Percentiles rank a stretch among this genome's conserved stretches.
phyloP scores from a whole-genome alignment of 805 yeast species.

The Candida xyloterini region DNA sequence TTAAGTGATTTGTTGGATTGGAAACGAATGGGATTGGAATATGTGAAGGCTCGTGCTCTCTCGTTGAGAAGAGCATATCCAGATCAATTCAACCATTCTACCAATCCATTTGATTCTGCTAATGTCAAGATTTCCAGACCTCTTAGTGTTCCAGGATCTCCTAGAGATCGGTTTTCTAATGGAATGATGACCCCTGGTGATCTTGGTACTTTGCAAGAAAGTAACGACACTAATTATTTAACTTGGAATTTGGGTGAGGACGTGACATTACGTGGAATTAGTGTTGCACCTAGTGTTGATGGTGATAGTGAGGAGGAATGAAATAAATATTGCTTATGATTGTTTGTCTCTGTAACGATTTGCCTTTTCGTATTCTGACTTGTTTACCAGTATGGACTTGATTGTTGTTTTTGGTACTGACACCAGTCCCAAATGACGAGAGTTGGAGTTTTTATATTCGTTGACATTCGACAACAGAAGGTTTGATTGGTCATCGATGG shows the following conservation, averaged over 20 bases:
- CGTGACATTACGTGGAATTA: constrained; percentile 35
- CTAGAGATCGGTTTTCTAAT: constrained; percentile 59
- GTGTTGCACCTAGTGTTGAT: constrained; percentile 37
- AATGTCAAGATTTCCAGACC: constrained; percentile 82
- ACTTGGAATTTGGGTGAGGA: constrained; percentile 46
- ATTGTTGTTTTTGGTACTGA: constrained; percentile 48
- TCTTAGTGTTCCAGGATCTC: constrained; percentile 95
- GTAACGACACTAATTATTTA: constrained; percentile 79
- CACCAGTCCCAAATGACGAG: constrained; percentile 49
- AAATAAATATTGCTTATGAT: constrained; percentile 1
- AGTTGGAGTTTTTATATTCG: constrained; percentile 26
- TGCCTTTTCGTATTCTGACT: constrained; percentile 21
- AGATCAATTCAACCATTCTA: constrained; percentile 57
- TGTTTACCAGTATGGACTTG: constrained; percentile 26
- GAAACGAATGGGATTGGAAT: constrained; percentile 97
- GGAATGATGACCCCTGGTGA: constrained; percentile 95
- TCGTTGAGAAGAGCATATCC: constrained; percentile 94
- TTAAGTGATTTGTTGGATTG: constrained; percentile 90
- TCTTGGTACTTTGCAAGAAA: constrained; percentile 93
- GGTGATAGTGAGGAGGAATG: constrained; percentile 23
- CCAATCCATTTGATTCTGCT: constrained; percentile 36
- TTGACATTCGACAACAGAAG: constrained; percentile 38
- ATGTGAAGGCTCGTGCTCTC: constrained; percentile 89
- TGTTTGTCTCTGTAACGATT: constrained; percentile 15
- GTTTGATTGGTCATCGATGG: constrained; percentile 44